Evolutionary conservation across 2,329 filamentous ascomycete genomes (phyloP).

Genomic region (Epichloe uncinata): DNA sequence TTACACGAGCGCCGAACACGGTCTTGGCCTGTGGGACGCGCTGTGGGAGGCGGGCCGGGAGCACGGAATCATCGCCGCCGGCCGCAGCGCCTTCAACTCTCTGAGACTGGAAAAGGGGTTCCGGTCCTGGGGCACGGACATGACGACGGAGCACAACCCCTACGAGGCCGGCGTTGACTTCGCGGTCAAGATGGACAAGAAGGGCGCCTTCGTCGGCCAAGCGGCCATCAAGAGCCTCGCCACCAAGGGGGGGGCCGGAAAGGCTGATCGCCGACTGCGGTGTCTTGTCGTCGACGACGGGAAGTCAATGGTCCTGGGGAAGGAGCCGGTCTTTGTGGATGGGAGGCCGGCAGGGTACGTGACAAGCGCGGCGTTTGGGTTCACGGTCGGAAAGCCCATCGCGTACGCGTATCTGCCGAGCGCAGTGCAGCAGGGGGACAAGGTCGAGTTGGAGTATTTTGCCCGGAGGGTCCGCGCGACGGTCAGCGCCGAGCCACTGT

Average conservation of each 20-base stretch:
- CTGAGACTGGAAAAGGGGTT: slow-evolving; percentile 47
- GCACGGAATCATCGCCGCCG: slow-evolving; percentile 44
- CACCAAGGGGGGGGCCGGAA: too few relatives aligned
- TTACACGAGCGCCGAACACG: slow-evolving; percentile 45
- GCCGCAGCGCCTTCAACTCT: slow-evolving; percentile 43
- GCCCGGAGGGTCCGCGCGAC: slow-evolving; percentile 39
- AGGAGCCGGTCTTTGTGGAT: slow-evolving; percentile 44
- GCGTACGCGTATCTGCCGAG: slow-evolving; percentile 45
- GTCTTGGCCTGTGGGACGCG: slow-evolving; percentile 43
- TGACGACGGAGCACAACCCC: slow-evolving; percentile 48
- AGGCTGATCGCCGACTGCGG: slow-evolving; percentile 24
- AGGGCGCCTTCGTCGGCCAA: slow-evolving; percentile 34
- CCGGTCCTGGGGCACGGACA: slow-evolving; percentile 41
- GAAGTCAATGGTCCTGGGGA: slow-evolving; percentile 42
- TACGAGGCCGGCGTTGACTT: slow-evolving; percentile 43
- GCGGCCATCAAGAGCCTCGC: slow-evolving; percentile 30
- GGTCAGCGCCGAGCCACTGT: slow-evolving; percentile 32
- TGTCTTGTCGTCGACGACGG: slow-evolving; percentile 44
- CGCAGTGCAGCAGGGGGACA: slow-evolving; percentile 29
- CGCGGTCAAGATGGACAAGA: slow-evolving; percentile 34
- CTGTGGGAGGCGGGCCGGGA: slow-evolving; percentile 40
- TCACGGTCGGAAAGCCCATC: slow-evolving; percentile 43
- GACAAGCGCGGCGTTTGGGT: slow-evolving; percentile 47
- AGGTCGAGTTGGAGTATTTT: slow-evolving; percentile 50
- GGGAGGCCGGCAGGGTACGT: slow-evolving; percentile 40